phyloP scores from a whole-genome alignment of 805 yeast species.

The Barnettozyma wickerhamii region DNA sequence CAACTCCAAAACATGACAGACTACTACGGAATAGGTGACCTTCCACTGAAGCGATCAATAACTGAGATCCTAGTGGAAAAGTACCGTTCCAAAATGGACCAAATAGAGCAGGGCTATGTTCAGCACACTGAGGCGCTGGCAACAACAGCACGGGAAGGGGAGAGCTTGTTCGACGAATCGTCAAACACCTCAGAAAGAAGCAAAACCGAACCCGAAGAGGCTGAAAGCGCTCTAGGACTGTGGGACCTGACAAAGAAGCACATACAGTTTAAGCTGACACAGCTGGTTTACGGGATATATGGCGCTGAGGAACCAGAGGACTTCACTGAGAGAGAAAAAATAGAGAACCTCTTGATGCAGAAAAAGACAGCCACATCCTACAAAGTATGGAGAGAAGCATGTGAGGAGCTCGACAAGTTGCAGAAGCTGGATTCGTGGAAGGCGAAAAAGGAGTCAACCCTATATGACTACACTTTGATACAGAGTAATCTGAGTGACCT shows the following conservation, averaged over 20 bases:
- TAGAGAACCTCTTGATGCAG: slow-evolving; percentile 36
- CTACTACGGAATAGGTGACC: slow-evolving; percentile 12
- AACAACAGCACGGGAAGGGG: too few species aligned
- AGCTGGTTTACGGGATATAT: slow-evolving; percentile 5
- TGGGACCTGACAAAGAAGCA: slow-evolving; percentile 10
- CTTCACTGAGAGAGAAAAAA: slow-evolving; percentile 30
- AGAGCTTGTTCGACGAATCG: too few species aligned
- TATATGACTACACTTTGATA: slow-evolving; percentile 71
- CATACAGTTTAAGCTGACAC: slow-evolving; percentile 1
- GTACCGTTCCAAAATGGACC: slow-evolving; percentile 13
- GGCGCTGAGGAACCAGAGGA: slow-evolving; percentile 9
- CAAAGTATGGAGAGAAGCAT: slow-evolving; percentile 63
- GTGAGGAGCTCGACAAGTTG: slow-evolving; percentile 59
- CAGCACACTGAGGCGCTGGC: slow-evolving; percentile 5
- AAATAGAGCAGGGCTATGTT: slow-evolving; percentile 7
- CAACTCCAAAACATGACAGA: slow-evolving; percentile 7
- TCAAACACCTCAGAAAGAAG: too few species aligned
- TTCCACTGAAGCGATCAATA: slow-evolving; percentile 10
- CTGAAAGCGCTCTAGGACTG: neutral
- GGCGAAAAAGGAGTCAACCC: slow-evolving; percentile 46
- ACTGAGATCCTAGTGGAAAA: slow-evolving; percentile 16
- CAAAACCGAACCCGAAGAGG: too few species aligned
- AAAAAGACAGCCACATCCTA: slow-evolving; percentile 48
- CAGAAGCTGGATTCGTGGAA: slow-evolving; percentile 75
- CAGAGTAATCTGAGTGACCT: slow-evolving; percentile 49